Percentiles rank a stretch among this genome's conserved stretches.
These are phyloP conservation scores for Thielaviopsis euricoi DNA, from an alignment of 2,329 filamentous ascomycete genomes.

Conservation along the genomic window DNA sequence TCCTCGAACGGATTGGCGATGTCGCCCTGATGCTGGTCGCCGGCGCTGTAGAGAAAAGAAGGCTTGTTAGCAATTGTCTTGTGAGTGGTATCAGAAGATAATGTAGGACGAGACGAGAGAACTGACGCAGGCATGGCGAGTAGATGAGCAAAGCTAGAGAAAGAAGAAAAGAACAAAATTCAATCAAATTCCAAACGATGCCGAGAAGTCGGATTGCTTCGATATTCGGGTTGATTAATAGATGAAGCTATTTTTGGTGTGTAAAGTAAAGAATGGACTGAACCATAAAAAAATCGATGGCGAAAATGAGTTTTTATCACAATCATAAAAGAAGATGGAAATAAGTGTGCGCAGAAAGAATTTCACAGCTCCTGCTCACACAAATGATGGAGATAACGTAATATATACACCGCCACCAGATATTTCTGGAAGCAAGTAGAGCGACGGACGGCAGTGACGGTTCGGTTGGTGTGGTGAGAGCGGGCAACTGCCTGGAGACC, in stretches of 20 bases:
- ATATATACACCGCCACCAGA: too few species aligned
- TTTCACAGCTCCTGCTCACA: too few species aligned
- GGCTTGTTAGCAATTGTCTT: conserved; percentile 9
- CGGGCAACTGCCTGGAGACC: too few species aligned
- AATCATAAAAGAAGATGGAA: too few species aligned
- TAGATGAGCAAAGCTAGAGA: neutral
- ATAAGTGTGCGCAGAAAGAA: too few species aligned
- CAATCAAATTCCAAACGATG: neutral
- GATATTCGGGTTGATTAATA: neutral
- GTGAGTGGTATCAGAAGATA: conserved; percentile 11
- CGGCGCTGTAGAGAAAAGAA: conserved; percentile 32
- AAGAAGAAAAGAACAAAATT: neutral
- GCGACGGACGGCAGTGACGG: too few species aligned
- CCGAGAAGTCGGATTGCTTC: neutral
- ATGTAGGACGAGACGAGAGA: too few species aligned
- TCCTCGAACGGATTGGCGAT: conserved; percentile 72
- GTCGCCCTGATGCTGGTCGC: conserved; percentile 45
- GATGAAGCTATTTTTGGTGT: neutral
- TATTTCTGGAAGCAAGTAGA: too few species aligned
- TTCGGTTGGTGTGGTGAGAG: too few species aligned
- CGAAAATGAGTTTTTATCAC: too few species aligned
- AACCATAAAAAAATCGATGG: too few species aligned
- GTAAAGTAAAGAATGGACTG: neutral
- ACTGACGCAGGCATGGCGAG: conserved; percentile 30
- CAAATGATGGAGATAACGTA: too few species aligned